Conservation (phyloP, 768 basidiomycete genomes). For the Cystofilobasidium ferigula region DNA sequence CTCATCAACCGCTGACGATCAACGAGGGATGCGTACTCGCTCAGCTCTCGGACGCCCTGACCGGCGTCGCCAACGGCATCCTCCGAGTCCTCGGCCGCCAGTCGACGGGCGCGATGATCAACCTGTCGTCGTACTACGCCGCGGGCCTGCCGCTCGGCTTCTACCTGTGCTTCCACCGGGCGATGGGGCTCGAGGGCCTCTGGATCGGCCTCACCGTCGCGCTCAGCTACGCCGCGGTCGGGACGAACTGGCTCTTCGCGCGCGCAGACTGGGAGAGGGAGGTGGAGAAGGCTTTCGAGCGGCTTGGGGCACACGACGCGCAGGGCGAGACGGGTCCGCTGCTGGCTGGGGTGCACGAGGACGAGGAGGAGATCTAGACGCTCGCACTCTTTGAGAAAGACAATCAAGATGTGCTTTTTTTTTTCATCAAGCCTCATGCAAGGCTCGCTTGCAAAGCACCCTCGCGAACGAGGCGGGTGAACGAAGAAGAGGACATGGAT, state of each 20-base stretch:
- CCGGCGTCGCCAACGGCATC: constrained; percentile 60
- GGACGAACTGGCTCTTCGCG: background rate
- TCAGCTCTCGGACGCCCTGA: constrained; percentile 73
- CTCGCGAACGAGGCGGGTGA: too few relatives aligned
- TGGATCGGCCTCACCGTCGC: constrained; percentile 58
- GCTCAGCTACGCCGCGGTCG: background rate
- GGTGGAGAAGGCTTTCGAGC: background rate
- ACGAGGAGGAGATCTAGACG: too few relatives aligned
- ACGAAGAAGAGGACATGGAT: too few relatives aligned
- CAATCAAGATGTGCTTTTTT: too few relatives aligned
- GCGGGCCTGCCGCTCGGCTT: constrained; percentile 49
- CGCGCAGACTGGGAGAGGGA: background rate
- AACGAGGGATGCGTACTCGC: constrained; percentile 47
- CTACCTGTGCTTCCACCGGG: constrained; percentile 56
- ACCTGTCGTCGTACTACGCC: constrained; percentile 70
- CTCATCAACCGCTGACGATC: too few relatives aligned
- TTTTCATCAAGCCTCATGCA: too few relatives aligned
- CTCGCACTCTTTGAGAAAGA: too few relatives aligned
- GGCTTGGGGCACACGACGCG: background rate
- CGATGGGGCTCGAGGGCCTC: constrained; percentile 57
- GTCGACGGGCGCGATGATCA: constrained; percentile 65
- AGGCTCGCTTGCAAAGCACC: too few relatives aligned
- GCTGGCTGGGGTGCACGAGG: background rate
- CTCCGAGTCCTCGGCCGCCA: constrained; percentile 38
- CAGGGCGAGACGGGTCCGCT: background rate